Evolutionary conservation across 352 stramenopile genomes (phyloP).

Genomic region (Pythium sp.): DNA sequence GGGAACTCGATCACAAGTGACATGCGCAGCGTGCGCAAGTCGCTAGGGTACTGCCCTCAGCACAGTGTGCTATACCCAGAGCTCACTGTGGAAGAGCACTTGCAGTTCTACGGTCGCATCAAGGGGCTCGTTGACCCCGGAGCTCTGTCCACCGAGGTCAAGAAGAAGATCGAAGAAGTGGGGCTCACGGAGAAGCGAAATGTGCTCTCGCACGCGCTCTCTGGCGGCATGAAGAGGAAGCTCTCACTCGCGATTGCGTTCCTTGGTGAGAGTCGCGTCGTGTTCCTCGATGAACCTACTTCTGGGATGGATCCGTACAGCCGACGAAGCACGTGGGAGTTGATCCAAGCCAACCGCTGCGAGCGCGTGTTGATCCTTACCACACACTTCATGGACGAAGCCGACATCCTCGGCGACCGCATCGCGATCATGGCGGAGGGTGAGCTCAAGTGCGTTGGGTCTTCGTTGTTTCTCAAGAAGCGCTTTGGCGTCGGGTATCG

Average conservation of each 20-base stretch:
- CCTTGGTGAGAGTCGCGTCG: conserved; percentile 63
- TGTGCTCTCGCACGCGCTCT: conserved; percentile 51
- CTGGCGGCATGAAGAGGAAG: conserved; percentile 79
- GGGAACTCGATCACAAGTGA: conserved; percentile 58
- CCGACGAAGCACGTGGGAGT: conserved; percentile 79
- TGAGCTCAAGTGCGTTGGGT: conserved; percentile 48
- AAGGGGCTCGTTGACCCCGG: conserved; percentile 67
- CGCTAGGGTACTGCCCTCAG: conserved; percentile 96
- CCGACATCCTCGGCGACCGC: conserved; percentile 87
- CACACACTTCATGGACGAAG: conserved; percentile 93
- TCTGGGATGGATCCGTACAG: conserved; percentile 94
- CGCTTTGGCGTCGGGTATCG: conserved; percentile 76
- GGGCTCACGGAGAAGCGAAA: conserved; percentile 88
- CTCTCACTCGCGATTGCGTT: conserved; percentile 77
- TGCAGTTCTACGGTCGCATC: conserved; percentile 91
- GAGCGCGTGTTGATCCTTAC: conserved; percentile 85
- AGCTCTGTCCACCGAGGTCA: conserved; percentile 23
- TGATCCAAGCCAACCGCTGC: conserved; percentile 62
- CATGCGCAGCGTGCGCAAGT: conserved; percentile 86
- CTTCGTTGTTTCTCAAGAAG: conserved; percentile 81
- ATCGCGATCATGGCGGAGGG: conserved; percentile 90
- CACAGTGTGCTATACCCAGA: conserved; percentile 96
- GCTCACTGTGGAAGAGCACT: conserved; percentile 95
- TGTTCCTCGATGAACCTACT: conserved; percentile 89
- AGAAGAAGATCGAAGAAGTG: conserved; percentile 84